Percentiles rank a stretch among this genome's conserved stretches.
phyloP scores from a whole-genome alignment of 2,329 filamentous ascomycete species.

The Trichoderma lentiforme region DNA sequence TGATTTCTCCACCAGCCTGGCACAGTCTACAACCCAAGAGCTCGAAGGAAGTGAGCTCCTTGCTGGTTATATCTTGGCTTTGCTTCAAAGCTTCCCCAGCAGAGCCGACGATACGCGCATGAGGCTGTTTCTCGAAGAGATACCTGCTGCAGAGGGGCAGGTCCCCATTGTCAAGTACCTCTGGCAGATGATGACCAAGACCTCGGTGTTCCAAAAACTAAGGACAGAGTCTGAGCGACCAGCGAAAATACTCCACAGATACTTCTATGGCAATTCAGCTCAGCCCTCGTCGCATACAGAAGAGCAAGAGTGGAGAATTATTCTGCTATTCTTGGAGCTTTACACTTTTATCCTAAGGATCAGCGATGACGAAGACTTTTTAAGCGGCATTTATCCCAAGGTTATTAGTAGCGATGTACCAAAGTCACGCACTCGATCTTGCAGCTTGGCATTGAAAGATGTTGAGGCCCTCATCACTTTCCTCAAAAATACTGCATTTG shows the following conservation, averaged over 20 bases:
- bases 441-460: slow-evolving; percentile 68
- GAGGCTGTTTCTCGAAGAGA: slow-evolving; percentile 70
- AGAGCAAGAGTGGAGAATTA: slow-evolving; percentile 73
- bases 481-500: slow-evolving; percentile 86
- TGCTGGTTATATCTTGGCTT: slow-evolving; percentile 80
- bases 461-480: slow-evolving; percentile 75
- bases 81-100: slow-evolving; percentile 80
- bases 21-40: slow-evolving; percentile 30
- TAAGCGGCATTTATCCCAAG: slow-evolving; percentile 53
- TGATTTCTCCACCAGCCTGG: slow-evolving; percentile 34
- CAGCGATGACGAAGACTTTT: slow-evolving; percentile 96
- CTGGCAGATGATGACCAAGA: slow-evolving; percentile 62
- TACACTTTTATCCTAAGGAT: slow-evolving; percentile 91
- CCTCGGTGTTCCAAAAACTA: slow-evolving; percentile 37
- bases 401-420: slow-evolving; percentile 37
- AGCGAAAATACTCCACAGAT: slow-evolving; percentile 30
- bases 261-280: slow-evolving; percentile 30
- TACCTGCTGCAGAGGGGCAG: slow-evolving; percentile 49
- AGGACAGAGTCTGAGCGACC: slow-evolving; percentile 30
- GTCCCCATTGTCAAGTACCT: slow-evolving; percentile 64
- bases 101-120: slow-evolving; percentile 87
- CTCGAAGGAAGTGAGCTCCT: slow-evolving; percentile 58
- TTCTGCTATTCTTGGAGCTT: slow-evolving; percentile 87
- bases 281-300: slow-evolving; percentile 25
- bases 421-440: slow-evolving; percentile 52